A percentile compares a stretch with the other conserved stretches of the same genome.
Evolutionary conservation across 345 rosid species (phyloP).

Genomic region (Luvunga scandens): DNA sequence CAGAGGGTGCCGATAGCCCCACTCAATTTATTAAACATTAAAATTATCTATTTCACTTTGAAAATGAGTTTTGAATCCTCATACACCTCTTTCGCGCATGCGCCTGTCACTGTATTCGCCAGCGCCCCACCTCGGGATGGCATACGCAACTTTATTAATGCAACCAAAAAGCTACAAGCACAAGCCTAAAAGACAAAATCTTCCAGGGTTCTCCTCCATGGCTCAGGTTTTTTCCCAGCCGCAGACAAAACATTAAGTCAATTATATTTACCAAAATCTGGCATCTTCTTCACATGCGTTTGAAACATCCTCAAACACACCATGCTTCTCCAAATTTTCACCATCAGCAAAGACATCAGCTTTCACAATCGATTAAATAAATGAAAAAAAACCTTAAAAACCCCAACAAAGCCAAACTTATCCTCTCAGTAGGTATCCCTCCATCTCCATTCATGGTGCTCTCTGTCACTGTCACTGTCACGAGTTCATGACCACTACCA

Average conservation of each 20-base stretch:
- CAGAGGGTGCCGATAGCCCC: too few species aligned
- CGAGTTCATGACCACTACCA: slow-evolving; percentile 11
- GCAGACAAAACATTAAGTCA: not conserved
- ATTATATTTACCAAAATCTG: not conserved
- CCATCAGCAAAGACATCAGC: slow-evolving; percentile 2
- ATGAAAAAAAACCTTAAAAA: not conserved
- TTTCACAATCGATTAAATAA: not conserved
- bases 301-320: not conserved
- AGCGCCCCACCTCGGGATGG: not conserved
- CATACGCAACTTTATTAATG: fast-evolving
- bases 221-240: not conserved
- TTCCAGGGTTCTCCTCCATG: not conserved
- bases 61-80: too few species aligned
- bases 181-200: not conserved
- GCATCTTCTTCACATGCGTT: not conserved
- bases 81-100: too few species aligned
- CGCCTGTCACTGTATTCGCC: not conserved
- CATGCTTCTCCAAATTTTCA: not conserved
- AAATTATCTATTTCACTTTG: too few species aligned
- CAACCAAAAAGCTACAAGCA: not conserved
- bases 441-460: not conserved
- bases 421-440: not conserved
- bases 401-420: not conserved
- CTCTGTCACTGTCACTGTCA: not conserved
- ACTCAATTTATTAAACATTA: too few species aligned